These are phyloP conservation scores for Penicillium atrosanguineum DNA, from an alignment of 495 filamentous ascomycete species.

Conservation along the genomic window DNA sequence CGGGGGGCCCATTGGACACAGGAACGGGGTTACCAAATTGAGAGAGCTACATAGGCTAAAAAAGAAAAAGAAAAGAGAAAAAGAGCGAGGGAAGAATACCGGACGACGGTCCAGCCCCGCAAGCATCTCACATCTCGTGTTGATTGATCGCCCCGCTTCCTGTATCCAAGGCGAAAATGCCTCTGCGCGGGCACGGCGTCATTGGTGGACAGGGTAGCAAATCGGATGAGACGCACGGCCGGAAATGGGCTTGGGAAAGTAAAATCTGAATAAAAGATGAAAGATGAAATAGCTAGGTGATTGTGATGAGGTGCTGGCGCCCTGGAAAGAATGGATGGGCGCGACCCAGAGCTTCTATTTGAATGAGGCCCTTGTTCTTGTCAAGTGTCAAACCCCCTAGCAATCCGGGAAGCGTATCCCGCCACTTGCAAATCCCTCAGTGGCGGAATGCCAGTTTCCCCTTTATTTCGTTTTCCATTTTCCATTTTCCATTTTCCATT, in stretches of 20 bases:
- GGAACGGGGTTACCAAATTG: background rate
- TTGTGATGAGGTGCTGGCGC: background rate
- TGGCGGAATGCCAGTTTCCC: slow-evolving; percentile 5
- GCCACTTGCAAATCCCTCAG: background rate
- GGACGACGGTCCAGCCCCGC: background rate
- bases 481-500: background rate
- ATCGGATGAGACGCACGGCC: slow-evolving; percentile 10
- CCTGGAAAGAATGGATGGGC: background rate
- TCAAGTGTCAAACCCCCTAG: background rate
- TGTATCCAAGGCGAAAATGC: background rate
- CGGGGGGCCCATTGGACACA: slow-evolving; percentile 1
- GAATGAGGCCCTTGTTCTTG: background rate
- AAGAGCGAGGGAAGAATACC: background rate
- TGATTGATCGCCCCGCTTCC: slow-evolving; percentile 14
- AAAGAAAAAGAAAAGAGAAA: background rate
- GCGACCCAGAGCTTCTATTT: background rate
- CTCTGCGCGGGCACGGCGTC: background rate
- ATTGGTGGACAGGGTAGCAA: slow-evolving; percentile 7
- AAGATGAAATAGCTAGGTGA: too few relatives aligned
- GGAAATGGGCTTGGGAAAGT: background rate
- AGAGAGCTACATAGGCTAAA: background rate
- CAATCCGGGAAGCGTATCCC: background rate
- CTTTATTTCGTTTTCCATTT: background rate
- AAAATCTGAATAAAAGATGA: background rate
- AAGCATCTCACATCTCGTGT: slow-evolving; percentile 6